A percentile compares a stretch with the other conserved stretches of the same genome.
These are phyloP conservation scores for Fusarium newnesense DNA, from an alignment of 2,329 filamentous ascomycete species.

Conservation along the genomic window DNA sequence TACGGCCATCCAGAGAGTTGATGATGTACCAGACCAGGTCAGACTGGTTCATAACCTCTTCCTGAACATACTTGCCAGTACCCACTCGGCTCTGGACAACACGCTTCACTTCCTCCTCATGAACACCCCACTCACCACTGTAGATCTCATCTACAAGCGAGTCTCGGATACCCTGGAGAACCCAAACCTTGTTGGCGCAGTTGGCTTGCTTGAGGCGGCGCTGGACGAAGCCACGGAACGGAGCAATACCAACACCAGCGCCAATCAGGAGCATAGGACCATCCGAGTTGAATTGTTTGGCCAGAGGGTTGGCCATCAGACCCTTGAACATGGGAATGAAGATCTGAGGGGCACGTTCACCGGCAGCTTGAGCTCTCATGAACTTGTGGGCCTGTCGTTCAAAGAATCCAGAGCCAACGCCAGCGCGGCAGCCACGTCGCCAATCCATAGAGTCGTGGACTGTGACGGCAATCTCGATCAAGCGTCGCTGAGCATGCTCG, in stretches of 20 bases:
- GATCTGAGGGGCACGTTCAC: conserved; percentile 68
- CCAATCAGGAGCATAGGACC: conserved; percentile 98
- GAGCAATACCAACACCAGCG: conserved; percentile 94
- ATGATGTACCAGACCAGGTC: conserved; percentile 99
- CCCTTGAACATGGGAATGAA: conserved; percentile 98
- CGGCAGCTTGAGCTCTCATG: conserved; percentile 72
- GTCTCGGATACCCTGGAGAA: conserved; percentile 93
- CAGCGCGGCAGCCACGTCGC: conserved; percentile 77
- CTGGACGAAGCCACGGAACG: conserved; percentile 97
- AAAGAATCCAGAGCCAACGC: conserved; percentile 92
- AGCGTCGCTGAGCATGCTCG: conserved; percentile 76
- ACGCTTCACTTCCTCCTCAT: conserved; percentile 86
- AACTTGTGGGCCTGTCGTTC: conserved; percentile 83
- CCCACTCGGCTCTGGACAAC: conserved; percentile 81
- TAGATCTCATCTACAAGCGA: conserved; percentile 96
- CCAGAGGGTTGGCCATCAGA: conserved; percentile 95
- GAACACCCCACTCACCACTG: conserved; percentile 93
- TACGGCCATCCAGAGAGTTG: conserved; percentile 92
- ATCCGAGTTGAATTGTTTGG: conserved; percentile 89
- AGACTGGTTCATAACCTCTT: conserved; percentile 89
- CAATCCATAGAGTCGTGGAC: conserved; percentile 89
- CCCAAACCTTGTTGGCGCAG: conserved; percentile 98
- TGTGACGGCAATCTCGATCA: conserved; percentile 97
- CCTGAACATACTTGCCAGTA: conserved; percentile 92
- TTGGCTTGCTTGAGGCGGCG: conserved; percentile 92